Evolutionary conservation across 148 eudicot genomes (phyloP).

Genomic region (Rhododendron mucronatum): DNA sequence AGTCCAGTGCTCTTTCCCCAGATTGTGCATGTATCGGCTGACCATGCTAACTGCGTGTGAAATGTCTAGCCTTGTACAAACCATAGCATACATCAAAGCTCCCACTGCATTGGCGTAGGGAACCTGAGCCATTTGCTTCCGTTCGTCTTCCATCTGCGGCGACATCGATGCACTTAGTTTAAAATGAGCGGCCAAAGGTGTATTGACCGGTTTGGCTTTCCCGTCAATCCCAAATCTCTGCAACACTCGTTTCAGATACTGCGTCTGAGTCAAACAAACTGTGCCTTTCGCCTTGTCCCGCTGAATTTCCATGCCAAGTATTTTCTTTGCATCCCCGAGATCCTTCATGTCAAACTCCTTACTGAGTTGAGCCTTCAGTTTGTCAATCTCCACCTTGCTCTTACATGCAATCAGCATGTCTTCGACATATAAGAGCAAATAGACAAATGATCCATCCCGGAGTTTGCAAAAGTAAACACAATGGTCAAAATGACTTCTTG

Average conservation of each 20-base stretch:
- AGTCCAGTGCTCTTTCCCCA: neutral
- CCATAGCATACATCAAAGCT: no score
- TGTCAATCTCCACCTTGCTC: neutral
- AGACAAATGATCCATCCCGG: neutral
- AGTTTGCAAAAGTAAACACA: neutral
- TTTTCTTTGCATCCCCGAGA: neutral
- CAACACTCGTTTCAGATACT: neutral
- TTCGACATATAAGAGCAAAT: neutral
- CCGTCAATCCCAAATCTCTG: neutral
- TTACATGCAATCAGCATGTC: neutral
- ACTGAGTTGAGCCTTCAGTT: neutral
- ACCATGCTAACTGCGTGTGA: neutral
- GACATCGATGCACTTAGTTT: neutral
- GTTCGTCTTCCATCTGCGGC: neutral
- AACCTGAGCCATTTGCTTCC: neutral
- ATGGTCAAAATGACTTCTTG: neutral
- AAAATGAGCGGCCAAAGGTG: neutral
- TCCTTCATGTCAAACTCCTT: neutral
- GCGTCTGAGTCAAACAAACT: neutral
- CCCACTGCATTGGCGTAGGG: neutral
- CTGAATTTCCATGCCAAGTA: neutral
- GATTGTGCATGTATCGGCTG: neutral
- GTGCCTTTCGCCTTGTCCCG: neutral
- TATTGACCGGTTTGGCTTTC: neutral
- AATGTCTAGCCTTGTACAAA: no score